Evolutionary conservation across 2,329 filamentous ascomycete genomes (phyloP), one percentile per base, ranked within the genome.

Genomic region (Pseudogymnoascus pannorum): DNA sequence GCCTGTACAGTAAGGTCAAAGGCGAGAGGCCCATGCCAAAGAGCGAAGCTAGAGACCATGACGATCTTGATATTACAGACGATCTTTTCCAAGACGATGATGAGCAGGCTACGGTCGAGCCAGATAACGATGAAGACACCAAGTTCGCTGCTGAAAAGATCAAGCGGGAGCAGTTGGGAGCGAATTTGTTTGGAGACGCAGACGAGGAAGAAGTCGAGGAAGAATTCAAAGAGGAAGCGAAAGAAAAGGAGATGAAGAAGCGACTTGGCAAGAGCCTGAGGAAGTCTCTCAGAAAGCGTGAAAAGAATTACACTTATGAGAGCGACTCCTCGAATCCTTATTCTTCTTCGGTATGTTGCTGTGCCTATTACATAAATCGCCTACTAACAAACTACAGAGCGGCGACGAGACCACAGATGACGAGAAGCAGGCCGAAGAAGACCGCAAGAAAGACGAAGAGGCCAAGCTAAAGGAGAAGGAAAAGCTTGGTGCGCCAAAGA

Each of bases 31-130:
- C 74, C 67, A 86, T 78, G 61, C 87, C 75, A 67, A 84, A 81
- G 68, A 81, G 74, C 58, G 87, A 91, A 68, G 83, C 84, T 65
- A 79, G 86, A 68, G 88, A 92, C 60, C 87, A 91, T 67, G 83
- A 86, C 64, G 86, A 90, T 65, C 76, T 88, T 35, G 85, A 87
- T 67, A 79, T 87, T 71, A 83, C 84, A 18, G 85, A 87, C 62
- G 86, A 89, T 68, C 79, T 85, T 68, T 97, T 97, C 70, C 90
- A 92, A 67, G 90, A 96, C 69, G 91, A 95, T 68, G 91, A 96
- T 70, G 91, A 95, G 71, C 85, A 88, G 20, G 82, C 85, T 2
- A 82, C 88, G 42, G 83, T 91, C 59, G 91, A 94, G 67, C 80
- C 79, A 14, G 89, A 94, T 59, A 86, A 92, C 58, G 91, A 96